Conservation (phyloP, 116 monocot genomes). For the Phalaenopsis hybrid region DNA sequence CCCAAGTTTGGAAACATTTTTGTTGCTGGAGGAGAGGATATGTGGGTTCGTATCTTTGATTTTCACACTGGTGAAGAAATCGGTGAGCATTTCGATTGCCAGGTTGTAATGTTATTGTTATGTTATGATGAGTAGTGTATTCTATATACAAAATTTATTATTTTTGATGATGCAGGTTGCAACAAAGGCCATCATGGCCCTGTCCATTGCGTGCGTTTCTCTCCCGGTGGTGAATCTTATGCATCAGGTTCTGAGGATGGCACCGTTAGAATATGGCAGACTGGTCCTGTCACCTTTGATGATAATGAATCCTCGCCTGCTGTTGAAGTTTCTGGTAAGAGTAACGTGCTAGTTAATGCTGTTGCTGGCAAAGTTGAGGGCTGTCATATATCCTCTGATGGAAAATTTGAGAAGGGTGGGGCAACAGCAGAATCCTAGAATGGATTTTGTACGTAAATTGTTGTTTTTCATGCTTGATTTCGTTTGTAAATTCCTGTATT, state of each 20-base stretch:
- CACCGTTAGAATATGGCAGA: conserved; percentile 27
- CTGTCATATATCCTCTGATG: conserved; percentile 16
- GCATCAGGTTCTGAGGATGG: conserved; percentile 41
- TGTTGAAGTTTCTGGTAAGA: background rate
- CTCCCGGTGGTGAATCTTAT: conserved; percentile 42
- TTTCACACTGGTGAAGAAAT: conserved; percentile 32
- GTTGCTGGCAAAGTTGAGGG: conserved; percentile 10
- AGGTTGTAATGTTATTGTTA: background rate
- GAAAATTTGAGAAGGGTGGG: background rate
- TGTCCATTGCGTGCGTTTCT: conserved; percentile 48
- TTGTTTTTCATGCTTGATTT: background rate
- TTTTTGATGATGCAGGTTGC: conserved; percentile 25
- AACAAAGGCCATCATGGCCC: conserved; percentile 58
- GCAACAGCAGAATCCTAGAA: background rate
- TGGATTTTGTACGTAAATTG: background rate
- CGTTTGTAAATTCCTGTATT: background rate
- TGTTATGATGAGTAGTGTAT: background rate
- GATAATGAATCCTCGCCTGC: background rate
- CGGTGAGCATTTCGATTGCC: background rate
- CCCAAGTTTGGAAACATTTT: conserved; percentile 41
- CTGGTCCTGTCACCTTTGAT: background rate
- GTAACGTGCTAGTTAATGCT: conserved; percentile 8
- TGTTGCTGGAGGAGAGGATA: conserved; percentile 51
- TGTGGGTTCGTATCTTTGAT: conserved; percentile 59
- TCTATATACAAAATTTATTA: background rate